These are phyloP conservation scores for Xylariaceae sp. DNA, from an alignment of 2,329 filamentous ascomycete genomes.

Conservation along the genomic window DNA sequence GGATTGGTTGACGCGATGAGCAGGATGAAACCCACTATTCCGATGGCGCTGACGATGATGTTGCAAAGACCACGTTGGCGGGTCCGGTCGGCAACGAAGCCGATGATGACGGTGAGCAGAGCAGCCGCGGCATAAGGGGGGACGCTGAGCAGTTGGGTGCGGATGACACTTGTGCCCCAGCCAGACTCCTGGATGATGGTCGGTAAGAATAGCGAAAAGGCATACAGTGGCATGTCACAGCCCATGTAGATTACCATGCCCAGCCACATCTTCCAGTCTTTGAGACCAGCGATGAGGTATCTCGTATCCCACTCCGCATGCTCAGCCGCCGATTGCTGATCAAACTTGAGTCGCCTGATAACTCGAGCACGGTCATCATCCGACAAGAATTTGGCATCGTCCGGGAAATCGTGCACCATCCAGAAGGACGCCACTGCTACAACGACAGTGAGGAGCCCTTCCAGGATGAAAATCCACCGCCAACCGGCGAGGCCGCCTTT, in stretches of 20 bases:
- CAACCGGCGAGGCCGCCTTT: constrained; percentile 52
- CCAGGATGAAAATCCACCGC: constrained; percentile 64
- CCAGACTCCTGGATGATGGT: constrained; percentile 62
- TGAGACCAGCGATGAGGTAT: constrained; percentile 66
- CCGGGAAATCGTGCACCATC: constrained; percentile 79
- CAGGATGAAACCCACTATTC: constrained; percentile 74
- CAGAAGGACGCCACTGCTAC: constrained; percentile 66
- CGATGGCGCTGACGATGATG: constrained; percentile 63
- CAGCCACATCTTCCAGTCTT: constrained; percentile 79
- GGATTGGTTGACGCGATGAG: constrained; percentile 60
- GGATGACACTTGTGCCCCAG: constrained; percentile 43
- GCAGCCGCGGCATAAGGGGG: constrained; percentile 71
- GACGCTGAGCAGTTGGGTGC: constrained; percentile 66
- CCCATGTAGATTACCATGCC: constrained; percentile 77
- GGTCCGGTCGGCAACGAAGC: constrained; percentile 72
- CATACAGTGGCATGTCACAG: constrained; percentile 64
- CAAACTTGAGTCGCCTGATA: constrained; percentile 61
- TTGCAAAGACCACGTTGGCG: constrained; percentile 74
- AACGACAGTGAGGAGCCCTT: constrained; percentile 64
- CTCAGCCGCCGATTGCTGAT: constrained; percentile 69
- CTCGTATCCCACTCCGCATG: constrained; percentile 69
- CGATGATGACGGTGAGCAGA: constrained; percentile 61
- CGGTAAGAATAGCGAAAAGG: constrained; percentile 72
- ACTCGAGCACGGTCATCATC: constrained; percentile 66
- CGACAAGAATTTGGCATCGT: constrained; percentile 67